These are phyloP conservation scores for Emericellopsis cladophorae DNA, from an alignment of 2,329 filamentous ascomycete species.

Conservation along the genomic window DNA sequence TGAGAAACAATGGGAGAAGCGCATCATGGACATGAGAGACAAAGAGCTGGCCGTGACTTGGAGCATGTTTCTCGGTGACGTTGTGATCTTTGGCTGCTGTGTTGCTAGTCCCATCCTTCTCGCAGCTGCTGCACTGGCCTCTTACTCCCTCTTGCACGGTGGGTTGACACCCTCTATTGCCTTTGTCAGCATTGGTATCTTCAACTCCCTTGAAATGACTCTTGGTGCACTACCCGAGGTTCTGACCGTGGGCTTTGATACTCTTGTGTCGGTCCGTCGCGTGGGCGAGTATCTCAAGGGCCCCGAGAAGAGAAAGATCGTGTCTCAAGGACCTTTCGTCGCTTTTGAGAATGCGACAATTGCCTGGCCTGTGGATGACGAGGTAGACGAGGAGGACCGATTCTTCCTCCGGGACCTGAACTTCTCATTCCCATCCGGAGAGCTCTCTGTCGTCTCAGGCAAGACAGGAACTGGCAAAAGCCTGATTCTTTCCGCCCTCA, in stretches of 20 bases:
- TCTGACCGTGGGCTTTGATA: conserved; percentile 57
- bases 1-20: conserved; percentile 62
- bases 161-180: conserved; percentile 58
- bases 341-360: conserved; percentile 56
- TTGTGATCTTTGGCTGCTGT: conserved; percentile 54
- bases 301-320: conserved; percentile 46
- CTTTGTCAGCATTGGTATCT: conserved; percentile 66
- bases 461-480: conserved; percentile 72
- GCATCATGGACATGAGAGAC: conserved; percentile 49
- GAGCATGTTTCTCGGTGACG: conserved; percentile 52
- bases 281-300: conserved; percentile 60
- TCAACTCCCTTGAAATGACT: conserved; percentile 60
- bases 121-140: conserved; percentile 55
- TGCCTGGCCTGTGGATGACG: conserved; percentile 62
- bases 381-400: conserved; percentile 40
- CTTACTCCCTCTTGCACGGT: conserved; percentile 53
- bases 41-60: conserved; percentile 56
- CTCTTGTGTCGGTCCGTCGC: conserved; percentile 57
- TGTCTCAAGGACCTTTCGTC: conserved; percentile 44
- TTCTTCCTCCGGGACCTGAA: conserved; percentile 55
- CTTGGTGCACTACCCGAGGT: conserved; percentile 62
- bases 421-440: conserved; percentile 52
- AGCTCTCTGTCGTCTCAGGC: conserved; percentile 63
- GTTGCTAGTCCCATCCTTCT: conserved; percentile 62
- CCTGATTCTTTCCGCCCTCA: conserved; percentile 57